A percentile compares a stretch with the other conserved stretches of the same genome.
Evolutionary conservation across 2,329 filamentous ascomycete species (phyloP).

Genomic region (Talaromyces rugulosus): DNA sequence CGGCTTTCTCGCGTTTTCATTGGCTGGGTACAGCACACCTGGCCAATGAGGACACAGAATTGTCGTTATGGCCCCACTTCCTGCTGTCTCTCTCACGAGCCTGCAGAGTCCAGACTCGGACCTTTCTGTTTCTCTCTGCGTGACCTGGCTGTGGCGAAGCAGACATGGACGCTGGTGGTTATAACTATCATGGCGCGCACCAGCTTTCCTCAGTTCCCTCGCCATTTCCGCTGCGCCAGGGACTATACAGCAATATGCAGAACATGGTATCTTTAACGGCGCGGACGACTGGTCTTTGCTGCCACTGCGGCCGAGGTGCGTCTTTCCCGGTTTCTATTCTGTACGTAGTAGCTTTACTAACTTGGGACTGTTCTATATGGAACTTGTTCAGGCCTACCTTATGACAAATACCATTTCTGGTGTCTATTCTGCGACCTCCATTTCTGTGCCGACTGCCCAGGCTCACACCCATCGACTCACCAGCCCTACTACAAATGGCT

Average conservation of each 20-base stretch:
- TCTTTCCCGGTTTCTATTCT: neutral
- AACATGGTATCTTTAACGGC: neutral
- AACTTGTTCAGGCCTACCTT: conserved; percentile 4
- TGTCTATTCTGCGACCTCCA: conserved; percentile 12
- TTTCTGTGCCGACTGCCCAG: conserved; percentile 8
- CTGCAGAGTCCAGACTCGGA: neutral
- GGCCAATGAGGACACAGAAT: neutral
- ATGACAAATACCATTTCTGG: conserved; percentile 10
- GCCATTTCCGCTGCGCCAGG: neutral
- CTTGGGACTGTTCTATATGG: neutral
- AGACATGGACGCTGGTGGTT: conserved; percentile 1
- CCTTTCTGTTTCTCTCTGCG: neutral
- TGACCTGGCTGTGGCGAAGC: neutral
- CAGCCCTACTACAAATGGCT: conserved; percentile 12
- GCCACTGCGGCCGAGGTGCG: conserved; percentile 10
- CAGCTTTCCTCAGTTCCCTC: conserved; percentile 1
- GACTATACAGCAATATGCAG: conserved; percentile 1
- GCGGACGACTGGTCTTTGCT: conserved; percentile 7
- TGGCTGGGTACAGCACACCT: neutral
- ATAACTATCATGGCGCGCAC: conserved; percentile 3
- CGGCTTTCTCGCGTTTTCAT: neutral
- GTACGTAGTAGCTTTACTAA: neutral
- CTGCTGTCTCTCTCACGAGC: neutral
- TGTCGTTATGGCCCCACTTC: neutral
- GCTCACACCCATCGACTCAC: conserved; percentile 7